phyloP scores from a whole-genome alignment of 2,329 filamentous ascomycete species.

The Lachnellula suecica region DNA sequence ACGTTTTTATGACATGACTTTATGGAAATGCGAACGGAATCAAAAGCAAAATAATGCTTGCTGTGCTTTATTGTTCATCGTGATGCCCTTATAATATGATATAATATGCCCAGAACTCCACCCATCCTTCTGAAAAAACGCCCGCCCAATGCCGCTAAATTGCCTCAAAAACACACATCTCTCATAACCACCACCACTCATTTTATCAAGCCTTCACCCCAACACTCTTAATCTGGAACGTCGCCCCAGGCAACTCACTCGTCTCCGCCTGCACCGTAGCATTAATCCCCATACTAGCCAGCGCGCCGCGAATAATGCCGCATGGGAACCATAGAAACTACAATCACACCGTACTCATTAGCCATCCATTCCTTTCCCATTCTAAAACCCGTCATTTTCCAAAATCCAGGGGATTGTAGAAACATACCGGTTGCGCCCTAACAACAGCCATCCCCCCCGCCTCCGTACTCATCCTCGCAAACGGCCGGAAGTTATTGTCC shows the following conservation, averaged over 20 bases:
- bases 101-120: slow-evolving; percentile 4
- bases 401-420: background rate
- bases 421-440: slow-evolving; percentile 74
- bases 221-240: slow-evolving; percentile 93
- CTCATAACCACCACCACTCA: background rate
- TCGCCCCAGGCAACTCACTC: slow-evolving; percentile 79
- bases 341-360: background rate
- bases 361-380: background rate
- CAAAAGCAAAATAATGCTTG: background rate
- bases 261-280: slow-evolving; percentile 91
- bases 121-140: slow-evolving; percentile 11
- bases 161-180: slow-evolving; percentile 7
- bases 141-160: slow-evolving; percentile 30
- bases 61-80: background rate
- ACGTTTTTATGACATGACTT: background rate
- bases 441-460: slow-evolving; percentile 69
- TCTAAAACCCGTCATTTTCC: no score
- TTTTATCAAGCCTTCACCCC: slow-evolving; percentile 57
- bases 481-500: slow-evolving; percentile 86
- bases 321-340: slow-evolving; percentile 96
- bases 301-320: slow-evolving; percentile 85
- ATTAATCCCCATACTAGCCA: slow-evolving; percentile 87
- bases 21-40: background rate
- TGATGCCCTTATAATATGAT: background rate
- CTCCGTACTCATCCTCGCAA: slow-evolving; percentile 86